Conservation (phyloP, 1,284 basidiomycete species). For the Marasmius sp. region DNA sequence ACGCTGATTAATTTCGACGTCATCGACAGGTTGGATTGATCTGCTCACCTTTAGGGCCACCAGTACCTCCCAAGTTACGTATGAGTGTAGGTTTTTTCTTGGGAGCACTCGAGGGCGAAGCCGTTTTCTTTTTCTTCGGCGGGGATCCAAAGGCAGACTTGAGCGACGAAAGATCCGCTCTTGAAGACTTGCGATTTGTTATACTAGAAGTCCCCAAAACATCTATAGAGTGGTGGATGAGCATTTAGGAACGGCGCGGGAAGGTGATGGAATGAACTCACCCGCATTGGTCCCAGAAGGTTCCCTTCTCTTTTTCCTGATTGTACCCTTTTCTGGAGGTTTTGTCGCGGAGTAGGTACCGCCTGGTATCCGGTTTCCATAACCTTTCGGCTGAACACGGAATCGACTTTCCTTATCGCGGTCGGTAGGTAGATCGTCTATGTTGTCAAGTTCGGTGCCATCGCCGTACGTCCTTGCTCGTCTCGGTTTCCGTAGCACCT, state of each 20-base stretch:
- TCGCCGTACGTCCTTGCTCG: conserved; percentile 80
- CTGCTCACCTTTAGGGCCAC: conserved; percentile 72
- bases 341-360: conserved; percentile 45
- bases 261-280: conserved; percentile 25
- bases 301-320: conserved; percentile 50
- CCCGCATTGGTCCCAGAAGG: conserved; percentile 39
- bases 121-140: conserved; percentile 51
- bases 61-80: conserved; percentile 74
- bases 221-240: conserved; percentile 14
- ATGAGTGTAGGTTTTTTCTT: conserved; percentile 83
- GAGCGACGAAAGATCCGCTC: conserved; percentile 30
- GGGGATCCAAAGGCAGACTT: conserved; percentile 24
- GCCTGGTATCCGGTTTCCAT: conserved; percentile 60
- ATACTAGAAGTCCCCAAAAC: conserved; percentile 28
- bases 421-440: conserved; percentile 89
- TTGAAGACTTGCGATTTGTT: conserved; percentile 41
- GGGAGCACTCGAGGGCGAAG: conserved; percentile 42
- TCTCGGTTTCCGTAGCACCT: conserved; percentile 74
- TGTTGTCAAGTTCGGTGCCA: conserved; percentile 88
- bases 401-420: conserved; percentile 76
- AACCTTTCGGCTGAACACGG: conserved; percentile 67
- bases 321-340: conserved; percentile 47
- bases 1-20: background rate
- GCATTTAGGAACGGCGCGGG: conserved; percentile 15
- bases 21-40: background rate